phyloP scores from a whole-genome alignment of 2,329 filamentous ascomycete species.

The Fusarium praegraminearum region DNA sequence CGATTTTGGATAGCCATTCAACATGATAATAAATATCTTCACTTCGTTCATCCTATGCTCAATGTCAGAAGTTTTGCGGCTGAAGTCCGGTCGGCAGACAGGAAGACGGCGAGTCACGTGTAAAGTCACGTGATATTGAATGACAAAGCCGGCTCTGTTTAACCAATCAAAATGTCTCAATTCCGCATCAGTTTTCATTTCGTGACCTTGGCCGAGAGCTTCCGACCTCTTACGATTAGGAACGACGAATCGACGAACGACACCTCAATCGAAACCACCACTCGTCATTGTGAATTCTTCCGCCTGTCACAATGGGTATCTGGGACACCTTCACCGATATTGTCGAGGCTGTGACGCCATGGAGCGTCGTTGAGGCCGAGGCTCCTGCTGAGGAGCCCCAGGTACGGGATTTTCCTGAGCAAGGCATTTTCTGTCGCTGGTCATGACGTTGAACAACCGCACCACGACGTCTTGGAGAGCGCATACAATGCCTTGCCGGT shows the following conservation, averaged over 20 bases:
- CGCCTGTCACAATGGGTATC: slow-evolving; percentile 70
- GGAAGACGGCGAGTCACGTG: slow-evolving; percentile 24
- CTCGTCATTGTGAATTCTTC: slow-evolving; percentile 56
- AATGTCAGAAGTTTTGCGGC: slow-evolving; percentile 17
- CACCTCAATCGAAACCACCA: slow-evolving; percentile 54
- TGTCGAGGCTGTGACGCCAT: slow-evolving; percentile 73
- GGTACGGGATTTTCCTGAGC: slow-evolving; percentile 55
- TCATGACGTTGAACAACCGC: slow-evolving; percentile 31
- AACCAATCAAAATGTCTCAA: slow-evolving; percentile 64
- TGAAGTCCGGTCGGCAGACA: slow-evolving; percentile 27
- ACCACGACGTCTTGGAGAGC: slow-evolving; percentile 7
- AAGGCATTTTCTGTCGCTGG: slow-evolving; percentile 37
- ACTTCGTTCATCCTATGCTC: neutral
- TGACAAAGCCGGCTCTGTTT: slow-evolving; percentile 36
- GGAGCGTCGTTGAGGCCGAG: slow-evolving; percentile 74
- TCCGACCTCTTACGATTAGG: slow-evolving; percentile 55
- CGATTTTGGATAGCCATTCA: neutral
- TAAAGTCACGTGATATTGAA: neutral
- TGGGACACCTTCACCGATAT: slow-evolving; percentile 74
- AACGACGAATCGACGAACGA: slow-evolving; percentile 51
- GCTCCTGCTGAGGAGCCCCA: slow-evolving; percentile 74
- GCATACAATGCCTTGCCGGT: neutral
- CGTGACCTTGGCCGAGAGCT: slow-evolving; percentile 57
- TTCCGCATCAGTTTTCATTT: slow-evolving; percentile 61
- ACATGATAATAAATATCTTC: neutral